These are phyloP conservation scores for Cokeromyces recurvatus DNA, from an alignment of 371 early-diverging fungal species.

Conservation along the genomic window DNA sequence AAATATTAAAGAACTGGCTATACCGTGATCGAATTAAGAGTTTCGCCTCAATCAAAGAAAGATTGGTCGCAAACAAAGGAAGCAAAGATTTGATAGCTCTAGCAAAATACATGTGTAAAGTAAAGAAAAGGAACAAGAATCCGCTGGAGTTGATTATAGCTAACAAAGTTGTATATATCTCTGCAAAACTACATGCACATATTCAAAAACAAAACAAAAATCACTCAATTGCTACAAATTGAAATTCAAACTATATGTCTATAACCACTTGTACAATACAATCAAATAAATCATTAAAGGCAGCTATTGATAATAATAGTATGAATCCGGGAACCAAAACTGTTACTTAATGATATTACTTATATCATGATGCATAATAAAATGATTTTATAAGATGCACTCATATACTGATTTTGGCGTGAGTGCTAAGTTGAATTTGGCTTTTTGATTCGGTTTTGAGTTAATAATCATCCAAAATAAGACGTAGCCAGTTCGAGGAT, in stretches of 20 bases:
- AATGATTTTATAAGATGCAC: neutral
- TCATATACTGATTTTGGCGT: constrained; percentile 5
- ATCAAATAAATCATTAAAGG: constrained; percentile 9
- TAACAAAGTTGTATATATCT: constrained; percentile 4
- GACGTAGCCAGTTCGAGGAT: no score
- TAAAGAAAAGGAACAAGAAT: constrained; percentile 3
- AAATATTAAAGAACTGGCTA: constrained; percentile 4
- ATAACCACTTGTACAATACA: constrained; percentile 5
- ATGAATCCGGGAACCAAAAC: constrained; percentile 4
- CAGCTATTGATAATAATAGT: constrained; percentile 4
- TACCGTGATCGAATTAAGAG: constrained; percentile 5
- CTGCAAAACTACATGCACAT: constrained; percentile 6
- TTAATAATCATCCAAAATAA: no score
- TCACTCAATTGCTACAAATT: constrained; percentile 13
- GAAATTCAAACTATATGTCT: constrained; percentile 3
- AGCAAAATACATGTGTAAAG: constrained; percentile 8
- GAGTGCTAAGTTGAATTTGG: constrained; percentile 1
- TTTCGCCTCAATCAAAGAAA: constrained; percentile 10
- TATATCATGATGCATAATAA: constrained; percentile 7
- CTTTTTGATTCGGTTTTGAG: no score
- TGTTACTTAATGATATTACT: constrained; percentile 5
- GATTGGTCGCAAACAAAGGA: constrained; percentile 7
- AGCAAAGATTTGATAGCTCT: constrained; percentile 8
- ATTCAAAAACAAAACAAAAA: constrained; percentile 8
- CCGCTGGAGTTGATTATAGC: constrained; percentile 3